phyloP scores from a whole-genome alignment of 73 alveolate genomes.

The Durusdinium trenchii region DNA sequence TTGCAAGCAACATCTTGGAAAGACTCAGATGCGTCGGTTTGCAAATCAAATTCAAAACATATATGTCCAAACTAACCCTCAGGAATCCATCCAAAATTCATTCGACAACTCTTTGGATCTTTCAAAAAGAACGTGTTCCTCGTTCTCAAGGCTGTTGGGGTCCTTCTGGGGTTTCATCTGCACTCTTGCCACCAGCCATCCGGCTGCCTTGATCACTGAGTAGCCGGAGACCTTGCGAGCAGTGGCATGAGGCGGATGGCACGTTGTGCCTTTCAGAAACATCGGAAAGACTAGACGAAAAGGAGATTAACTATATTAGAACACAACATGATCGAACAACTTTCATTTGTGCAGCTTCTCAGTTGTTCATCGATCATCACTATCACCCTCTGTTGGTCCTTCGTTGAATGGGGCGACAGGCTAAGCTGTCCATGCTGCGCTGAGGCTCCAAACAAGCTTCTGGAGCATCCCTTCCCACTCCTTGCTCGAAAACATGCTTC shows the following conservation, averaged over 20 bases:
- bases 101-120: not conserved
- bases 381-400: not conserved
- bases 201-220: constrained; percentile 70
- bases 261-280: too few species aligned
- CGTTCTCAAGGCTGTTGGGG: too few species aligned
- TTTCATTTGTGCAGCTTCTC: too few species aligned
- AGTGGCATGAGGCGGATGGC: too few species aligned
- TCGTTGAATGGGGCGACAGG: not conserved
- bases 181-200: not conserved
- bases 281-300: too few species aligned
- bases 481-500: too few species aligned
- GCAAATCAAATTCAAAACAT: not conserved
- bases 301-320: too few species aligned
- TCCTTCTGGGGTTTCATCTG: not conserved
- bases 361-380: not conserved
- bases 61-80: too few species aligned
- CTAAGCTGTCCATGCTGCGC: not conserved
- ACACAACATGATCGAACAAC: too few species aligned
- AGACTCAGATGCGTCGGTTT: not conserved
- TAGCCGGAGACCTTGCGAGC: constrained; percentile 92
- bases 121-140: too few species aligned
- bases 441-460: constrained; percentile 40
- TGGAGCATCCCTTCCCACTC: constrained; percentile 76
- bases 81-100: not conserved
- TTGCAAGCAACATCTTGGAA: too few species aligned